These are phyloP conservation scores for Didymella exigua DNA, from an alignment of 2,329 filamentous ascomycete species.

Conservation along the genomic window DNA sequence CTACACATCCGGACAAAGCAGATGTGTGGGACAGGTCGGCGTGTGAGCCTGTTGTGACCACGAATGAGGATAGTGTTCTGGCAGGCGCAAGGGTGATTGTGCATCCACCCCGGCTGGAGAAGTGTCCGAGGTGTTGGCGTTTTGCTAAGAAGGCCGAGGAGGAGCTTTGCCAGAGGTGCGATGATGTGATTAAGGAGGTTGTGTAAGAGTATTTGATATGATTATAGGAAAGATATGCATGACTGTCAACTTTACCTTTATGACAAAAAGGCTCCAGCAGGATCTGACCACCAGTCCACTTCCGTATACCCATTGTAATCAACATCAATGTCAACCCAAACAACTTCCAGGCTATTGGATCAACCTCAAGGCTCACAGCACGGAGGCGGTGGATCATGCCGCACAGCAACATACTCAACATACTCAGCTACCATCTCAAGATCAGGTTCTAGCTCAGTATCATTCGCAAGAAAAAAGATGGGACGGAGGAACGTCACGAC, in stretches of 20 bases:
- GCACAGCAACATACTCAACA: neutral
- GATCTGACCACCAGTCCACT: neutral
- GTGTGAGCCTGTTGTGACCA: constrained; percentile 42
- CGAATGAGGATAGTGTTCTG: constrained; percentile 15
- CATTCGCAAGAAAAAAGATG: neutral
- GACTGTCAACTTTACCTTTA: too few relatives aligned
- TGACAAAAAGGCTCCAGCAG: too few relatives aligned
- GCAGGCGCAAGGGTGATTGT: constrained; percentile 37
- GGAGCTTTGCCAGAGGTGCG: constrained; percentile 74
- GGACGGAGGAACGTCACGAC: neutral
- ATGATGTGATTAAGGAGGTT: constrained; percentile 61
- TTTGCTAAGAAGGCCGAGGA: constrained; percentile 73
- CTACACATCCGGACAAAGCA: neutral
- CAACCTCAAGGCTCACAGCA: neutral
- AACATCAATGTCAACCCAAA: neutral
- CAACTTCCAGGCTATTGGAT: neutral
- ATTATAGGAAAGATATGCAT: too few relatives aligned
- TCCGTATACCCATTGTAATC: neutral
- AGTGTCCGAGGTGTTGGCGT: constrained; percentile 90
- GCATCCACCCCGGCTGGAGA: constrained; percentile 60
- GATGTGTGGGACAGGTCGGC: constrained; percentile 19
- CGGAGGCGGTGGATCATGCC: neutral
- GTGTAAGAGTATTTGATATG: neutral
- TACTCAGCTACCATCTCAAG: neutral
- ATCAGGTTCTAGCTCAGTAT: neutral